These are phyloP conservation scores for Talaromyces sp. DNA, from an alignment of 2,329 filamentous ascomycete genomes.

Conservation along the genomic window DNA sequence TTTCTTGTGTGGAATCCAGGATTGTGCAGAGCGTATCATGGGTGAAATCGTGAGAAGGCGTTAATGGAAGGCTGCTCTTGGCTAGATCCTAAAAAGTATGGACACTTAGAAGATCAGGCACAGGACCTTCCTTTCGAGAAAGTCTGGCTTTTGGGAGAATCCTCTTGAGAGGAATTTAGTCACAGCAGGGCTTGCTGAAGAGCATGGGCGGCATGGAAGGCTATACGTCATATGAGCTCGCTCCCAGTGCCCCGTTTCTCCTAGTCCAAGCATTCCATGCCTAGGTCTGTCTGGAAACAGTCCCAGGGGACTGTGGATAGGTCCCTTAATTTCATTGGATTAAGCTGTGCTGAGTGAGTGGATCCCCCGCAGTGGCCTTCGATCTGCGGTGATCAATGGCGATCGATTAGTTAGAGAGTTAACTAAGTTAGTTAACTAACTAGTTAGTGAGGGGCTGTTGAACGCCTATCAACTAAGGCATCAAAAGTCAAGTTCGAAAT, in stretches of 20 bases:
- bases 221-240: conserved; percentile 13
- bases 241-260: conserved; percentile 1
- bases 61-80: not conserved
- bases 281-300: no score
- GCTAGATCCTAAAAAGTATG: conserved; percentile 4
- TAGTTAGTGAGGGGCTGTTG: no score
- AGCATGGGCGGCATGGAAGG: not conserved
- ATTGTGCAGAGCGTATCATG: not conserved
- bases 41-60: not conserved
- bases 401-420: no score
- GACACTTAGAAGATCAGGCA: conserved; percentile 1
- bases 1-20: not conserved
- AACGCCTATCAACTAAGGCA: no score
- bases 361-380: not conserved
- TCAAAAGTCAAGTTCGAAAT: no score
- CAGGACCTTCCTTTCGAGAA: conserved; percentile 8
- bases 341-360: not conserved
- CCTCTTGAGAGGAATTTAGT: conserved; percentile 15
- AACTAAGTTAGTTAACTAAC: no score
- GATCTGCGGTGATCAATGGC: not conserved
- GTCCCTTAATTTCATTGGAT: not conserved
- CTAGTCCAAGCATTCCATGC: no score
- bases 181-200: conserved; percentile 1
- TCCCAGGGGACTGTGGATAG: no score
- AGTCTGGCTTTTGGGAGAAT: conserved; percentile 4